Evolutionary conservation across 139 green algal species (phyloP), one percentile per base, ranked within the genome.

Genomic region (Auxenochlorella pyrenoidosa): DNA sequence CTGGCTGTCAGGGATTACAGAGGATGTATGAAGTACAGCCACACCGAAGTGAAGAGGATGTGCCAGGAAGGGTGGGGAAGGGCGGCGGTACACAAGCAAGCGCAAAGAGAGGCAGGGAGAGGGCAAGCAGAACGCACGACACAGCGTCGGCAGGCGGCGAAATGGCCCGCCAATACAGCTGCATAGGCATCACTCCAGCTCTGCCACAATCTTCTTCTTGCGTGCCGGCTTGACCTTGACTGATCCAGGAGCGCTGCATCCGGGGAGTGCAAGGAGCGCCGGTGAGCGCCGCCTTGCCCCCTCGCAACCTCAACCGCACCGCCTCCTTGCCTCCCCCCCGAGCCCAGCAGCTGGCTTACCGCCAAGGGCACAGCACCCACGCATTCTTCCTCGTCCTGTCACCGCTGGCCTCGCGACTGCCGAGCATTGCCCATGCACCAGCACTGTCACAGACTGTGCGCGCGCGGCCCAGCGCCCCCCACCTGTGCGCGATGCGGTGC

Each of bases 121-220:
- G 24, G 40, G 24, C 63, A 22, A 21, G 30, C 3, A 3, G 38
- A 4, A 58, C 21, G 40, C 38, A 41, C 8, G 3, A 19, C 15
- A 21, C 3, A 22, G 28, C 41, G 15, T 19, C 1, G 34, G 19
- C 71, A 77, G 15, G 6, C 22, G 32, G n/a, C 6, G 6, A 44
- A 15, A 4, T 24, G 28, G 34, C n/a, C 75, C 5, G 18, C 6
- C 32, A 36, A 26, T 40, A 38, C 3, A 36, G 34, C 34, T 47
- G 70, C 34, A 13, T 12, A 10, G 68, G 19, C 26, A 65, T 86
- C 66, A 98, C 89, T 98, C 95, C 80, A 97, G 38, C 82, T 98
- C 91, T 72, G 91, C 92, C 8, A 98, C 82, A 75, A 98, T 94
- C 91, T 98, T 98, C 91, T 96, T 97, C 88, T 98, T 97, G 36